Conservation (phyloP, 164 flowering plant species). For the Vitis labrusca region DNA sequence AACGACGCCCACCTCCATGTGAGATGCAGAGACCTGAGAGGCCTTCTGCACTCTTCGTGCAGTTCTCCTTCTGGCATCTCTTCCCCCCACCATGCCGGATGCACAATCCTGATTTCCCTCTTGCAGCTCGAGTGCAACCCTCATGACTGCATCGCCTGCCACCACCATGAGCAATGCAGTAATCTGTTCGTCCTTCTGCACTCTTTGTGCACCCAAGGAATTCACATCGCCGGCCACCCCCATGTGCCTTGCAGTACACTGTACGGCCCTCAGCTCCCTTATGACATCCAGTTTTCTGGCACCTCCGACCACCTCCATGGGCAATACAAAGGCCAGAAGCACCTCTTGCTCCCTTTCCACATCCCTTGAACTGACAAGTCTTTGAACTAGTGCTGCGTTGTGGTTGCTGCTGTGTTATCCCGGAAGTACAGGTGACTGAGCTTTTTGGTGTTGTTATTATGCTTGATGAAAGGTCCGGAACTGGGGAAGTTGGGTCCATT, state of each 20-base stretch:
- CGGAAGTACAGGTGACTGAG: slow-evolving; percentile 79
- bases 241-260: slow-evolving; percentile 94
- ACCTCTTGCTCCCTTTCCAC: slow-evolving; percentile 96
- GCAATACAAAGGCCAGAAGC: slow-evolving; percentile 95
- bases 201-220: slow-evolving; percentile 89
- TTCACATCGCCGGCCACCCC: slow-evolving; percentile 95
- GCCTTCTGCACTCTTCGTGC: slow-evolving; percentile 95
- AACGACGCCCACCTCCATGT: slow-evolving; percentile 94
- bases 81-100: slow-evolving; percentile 98
- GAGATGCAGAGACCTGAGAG: slow-evolving; percentile 93
- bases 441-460: slow-evolving; percentile 52
- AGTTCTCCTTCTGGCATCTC: slow-evolving; percentile 79
- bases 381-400: slow-evolving; percentile 49
- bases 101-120: slow-evolving; percentile 90
- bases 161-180: slow-evolving; percentile 95
- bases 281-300: slow-evolving; percentile 77
- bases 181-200: slow-evolving; percentile 95
- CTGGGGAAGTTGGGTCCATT: slow-evolving; percentile 17
- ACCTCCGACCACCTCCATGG: slow-evolving; percentile 95
- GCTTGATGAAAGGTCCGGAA: slow-evolving; percentile 51
- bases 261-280: slow-evolving; percentile 97
- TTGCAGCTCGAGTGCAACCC: slow-evolving; percentile 80
- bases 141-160: slow-evolving; percentile 86
- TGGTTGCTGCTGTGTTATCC: slow-evolving; percentile 49
- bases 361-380: slow-evolving; percentile 78